These are phyloP conservation scores for Flaveria bidentis DNA, from an alignment of 129 eudicot genomes.

Conservation along the genomic window DNA sequence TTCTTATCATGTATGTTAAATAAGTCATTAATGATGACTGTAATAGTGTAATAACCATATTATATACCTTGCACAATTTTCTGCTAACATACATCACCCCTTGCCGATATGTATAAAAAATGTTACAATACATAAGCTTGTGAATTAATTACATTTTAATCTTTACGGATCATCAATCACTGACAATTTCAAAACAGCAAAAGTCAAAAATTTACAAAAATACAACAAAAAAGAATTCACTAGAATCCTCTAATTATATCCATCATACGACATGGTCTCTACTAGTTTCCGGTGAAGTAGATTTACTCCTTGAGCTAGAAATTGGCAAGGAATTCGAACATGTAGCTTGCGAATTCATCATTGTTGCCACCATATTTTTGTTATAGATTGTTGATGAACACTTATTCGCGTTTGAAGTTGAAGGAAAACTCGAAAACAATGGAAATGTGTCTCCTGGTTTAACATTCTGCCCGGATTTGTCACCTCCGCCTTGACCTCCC, in stretches of 20 bases:
- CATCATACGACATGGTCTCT: conserved; percentile 45
- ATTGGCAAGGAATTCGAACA: conserved; percentile 46
- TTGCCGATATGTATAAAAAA: not conserved
- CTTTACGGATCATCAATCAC: conserved; percentile 29
- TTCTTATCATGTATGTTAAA: not conserved
- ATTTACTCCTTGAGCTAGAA: conserved; percentile 65
- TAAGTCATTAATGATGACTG: not conserved
- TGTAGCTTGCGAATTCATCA: conserved; percentile 43
- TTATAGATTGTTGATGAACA: conserved; percentile 46
- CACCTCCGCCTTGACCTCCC: conserved; percentile 20
- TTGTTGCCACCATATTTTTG: conserved; percentile 13
- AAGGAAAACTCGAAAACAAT: conserved; percentile 61
- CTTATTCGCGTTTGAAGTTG: conserved; percentile 45
- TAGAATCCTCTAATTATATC: not conserved
- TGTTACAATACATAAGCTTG: not conserved
- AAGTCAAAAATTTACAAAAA: conserved; percentile 18
- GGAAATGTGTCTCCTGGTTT: conserved; percentile 55
- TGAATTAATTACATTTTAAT: conserved; percentile 33
- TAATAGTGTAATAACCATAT: not conserved
- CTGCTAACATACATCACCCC: not conserved
- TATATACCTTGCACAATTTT: conserved; percentile 1
- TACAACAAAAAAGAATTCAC: not conserved
- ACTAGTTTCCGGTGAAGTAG: conserved; percentile 64
- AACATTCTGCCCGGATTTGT: conserved; percentile 28
- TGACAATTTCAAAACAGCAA: conserved; percentile 8